Evolutionary conservation across 1,284 basidiomycete species (phyloP).

Genomic region (Austroboletus niveus): DNA sequence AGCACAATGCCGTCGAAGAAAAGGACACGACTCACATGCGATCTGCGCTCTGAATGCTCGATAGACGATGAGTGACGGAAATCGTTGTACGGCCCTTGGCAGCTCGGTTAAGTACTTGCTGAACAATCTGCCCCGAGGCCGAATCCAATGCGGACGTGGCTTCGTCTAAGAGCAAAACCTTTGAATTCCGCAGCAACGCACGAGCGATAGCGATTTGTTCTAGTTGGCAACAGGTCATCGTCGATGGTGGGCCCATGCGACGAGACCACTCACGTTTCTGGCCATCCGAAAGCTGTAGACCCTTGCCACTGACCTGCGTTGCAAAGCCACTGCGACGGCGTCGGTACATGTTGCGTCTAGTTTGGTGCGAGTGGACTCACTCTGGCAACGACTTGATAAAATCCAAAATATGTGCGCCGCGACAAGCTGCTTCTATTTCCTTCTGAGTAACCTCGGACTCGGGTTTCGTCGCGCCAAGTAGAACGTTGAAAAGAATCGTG

Average conservation of each 20-base stretch:
- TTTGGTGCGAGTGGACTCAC: slow-evolving; percentile 38
- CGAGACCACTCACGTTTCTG: slow-evolving; percentile 70
- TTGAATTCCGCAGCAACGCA: slow-evolving; percentile 92
- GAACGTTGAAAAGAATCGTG: slow-evolving; percentile 84
- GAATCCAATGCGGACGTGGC: slow-evolving; percentile 96
- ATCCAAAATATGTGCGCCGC: slow-evolving; percentile 87
- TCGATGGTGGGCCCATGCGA: not conserved
- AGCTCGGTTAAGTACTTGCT: slow-evolving; percentile 89
- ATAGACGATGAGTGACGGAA: slow-evolving; percentile 91
- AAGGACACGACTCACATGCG: slow-evolving; percentile 64
- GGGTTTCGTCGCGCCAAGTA: slow-evolving; percentile 85
- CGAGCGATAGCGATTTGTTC: slow-evolving; percentile 97
- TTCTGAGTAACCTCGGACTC: slow-evolving; percentile 81
- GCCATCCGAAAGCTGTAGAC: slow-evolving; percentile 89
- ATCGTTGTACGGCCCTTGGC: slow-evolving; percentile 88
- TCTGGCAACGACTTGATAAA: slow-evolving; percentile 88
- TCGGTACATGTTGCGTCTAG: slow-evolving; percentile 40
- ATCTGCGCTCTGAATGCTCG: slow-evolving; percentile 93
- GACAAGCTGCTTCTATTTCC: slow-evolving; percentile 83
- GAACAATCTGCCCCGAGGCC: slow-evolving; percentile 92
- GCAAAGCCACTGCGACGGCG: slow-evolving; percentile 67
- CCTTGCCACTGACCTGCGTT: slow-evolving; percentile 88
- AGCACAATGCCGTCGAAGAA: not conserved
- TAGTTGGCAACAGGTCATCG: slow-evolving; percentile 22
- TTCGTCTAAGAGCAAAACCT: slow-evolving; percentile 87